phyloP scores from a whole-genome alignment of 225 moss, liverwort and hornwort genomes.

The Physcomitrellopsis africana region DNA sequence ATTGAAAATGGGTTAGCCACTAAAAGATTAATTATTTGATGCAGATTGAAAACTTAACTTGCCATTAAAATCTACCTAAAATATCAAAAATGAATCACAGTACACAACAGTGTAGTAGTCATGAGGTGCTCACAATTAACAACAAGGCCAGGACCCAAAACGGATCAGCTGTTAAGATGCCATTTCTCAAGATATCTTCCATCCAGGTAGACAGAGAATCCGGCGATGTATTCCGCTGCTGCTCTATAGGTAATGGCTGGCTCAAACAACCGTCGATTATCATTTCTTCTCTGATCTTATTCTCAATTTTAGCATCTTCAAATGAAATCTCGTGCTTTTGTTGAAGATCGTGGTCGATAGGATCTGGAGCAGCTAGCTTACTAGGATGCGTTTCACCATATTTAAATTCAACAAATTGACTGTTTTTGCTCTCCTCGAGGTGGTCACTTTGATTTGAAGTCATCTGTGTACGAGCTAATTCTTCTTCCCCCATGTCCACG shows the following conservation, averaged over 20 bases:
- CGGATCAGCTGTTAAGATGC: slow-evolving; percentile 74
- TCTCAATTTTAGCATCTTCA: slow-evolving; percentile 16
- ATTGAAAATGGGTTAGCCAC: slow-evolving; percentile 13
- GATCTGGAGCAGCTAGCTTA: slow-evolving; percentile 29
- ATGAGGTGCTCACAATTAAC: slow-evolving; percentile 62
- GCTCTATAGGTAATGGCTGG: slow-evolving; percentile 21
- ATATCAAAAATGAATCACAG: slow-evolving; percentile 10
- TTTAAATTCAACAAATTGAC: slow-evolving; percentile 37
- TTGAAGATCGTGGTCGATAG: slow-evolving; percentile 23
- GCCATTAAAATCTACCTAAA: neutral
- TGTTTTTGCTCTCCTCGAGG: slow-evolving; percentile 30
- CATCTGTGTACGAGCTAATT: neutral
- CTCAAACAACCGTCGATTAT: neutral
- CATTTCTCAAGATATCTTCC: slow-evolving; percentile 42
- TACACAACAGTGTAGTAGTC: slow-evolving; percentile 5
- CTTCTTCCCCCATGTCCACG: slow-evolving; percentile 23
- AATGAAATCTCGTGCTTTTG: slow-evolving; percentile 21
- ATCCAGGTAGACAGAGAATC: slow-evolving; percentile 37
- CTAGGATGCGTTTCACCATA: slow-evolving; percentile 11
- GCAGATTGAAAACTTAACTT: neutral
- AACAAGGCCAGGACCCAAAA: slow-evolving; percentile 78
- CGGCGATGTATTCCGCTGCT: neutral
- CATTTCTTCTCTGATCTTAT: slow-evolving; percentile 9
- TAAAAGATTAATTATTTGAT: neutral
- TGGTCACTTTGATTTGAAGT: slow-evolving; percentile 7